These are phyloP conservation scores for Vigna nakashimae DNA, from an alignment of 306 rosid species.

Conservation along the genomic window DNA sequence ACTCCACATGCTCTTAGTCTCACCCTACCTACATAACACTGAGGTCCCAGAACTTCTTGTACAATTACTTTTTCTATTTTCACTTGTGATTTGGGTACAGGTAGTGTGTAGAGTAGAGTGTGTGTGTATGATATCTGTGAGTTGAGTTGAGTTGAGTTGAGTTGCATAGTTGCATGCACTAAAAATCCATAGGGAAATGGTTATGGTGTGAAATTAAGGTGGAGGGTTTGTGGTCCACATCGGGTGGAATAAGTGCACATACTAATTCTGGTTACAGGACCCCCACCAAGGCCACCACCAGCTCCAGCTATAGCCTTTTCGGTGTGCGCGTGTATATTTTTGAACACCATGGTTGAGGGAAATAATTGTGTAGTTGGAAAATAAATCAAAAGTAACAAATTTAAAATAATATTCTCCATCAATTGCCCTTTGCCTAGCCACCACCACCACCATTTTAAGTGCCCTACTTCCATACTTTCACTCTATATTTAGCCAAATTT, in stretches of 20 bases:
- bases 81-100: neutral
- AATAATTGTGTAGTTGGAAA: slow-evolving; percentile 51
- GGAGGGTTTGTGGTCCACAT: slow-evolving; percentile 50
- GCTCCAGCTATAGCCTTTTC: slow-evolving; percentile 42
- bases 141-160: slow-evolving; percentile 30
- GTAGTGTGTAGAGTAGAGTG: too few relatives aligned
- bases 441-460: neutral
- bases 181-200: slow-evolving; percentile 27
- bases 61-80: neutral
- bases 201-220: slow-evolving; percentile 23
- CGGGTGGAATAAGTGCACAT: slow-evolving; percentile 48
- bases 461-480: neutral
- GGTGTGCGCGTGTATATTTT: slow-evolving; percentile 49
- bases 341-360: slow-evolving; percentile 43
- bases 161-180: slow-evolving; percentile 30
- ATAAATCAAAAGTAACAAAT: slow-evolving; percentile 1
- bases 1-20: slow-evolving; percentile 39
- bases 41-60: slow-evolving; percentile 22
- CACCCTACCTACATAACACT: slow-evolving; percentile 39
- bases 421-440: neutral
- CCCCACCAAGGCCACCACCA: slow-evolving; percentile 48
- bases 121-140: too few relatives aligned
- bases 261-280: slow-evolving; percentile 45
- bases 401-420: neutral
- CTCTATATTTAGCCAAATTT: too few relatives aligned